Conservation (phyloP, 1,139 yeast species). For the Taphrina communis region DNA sequence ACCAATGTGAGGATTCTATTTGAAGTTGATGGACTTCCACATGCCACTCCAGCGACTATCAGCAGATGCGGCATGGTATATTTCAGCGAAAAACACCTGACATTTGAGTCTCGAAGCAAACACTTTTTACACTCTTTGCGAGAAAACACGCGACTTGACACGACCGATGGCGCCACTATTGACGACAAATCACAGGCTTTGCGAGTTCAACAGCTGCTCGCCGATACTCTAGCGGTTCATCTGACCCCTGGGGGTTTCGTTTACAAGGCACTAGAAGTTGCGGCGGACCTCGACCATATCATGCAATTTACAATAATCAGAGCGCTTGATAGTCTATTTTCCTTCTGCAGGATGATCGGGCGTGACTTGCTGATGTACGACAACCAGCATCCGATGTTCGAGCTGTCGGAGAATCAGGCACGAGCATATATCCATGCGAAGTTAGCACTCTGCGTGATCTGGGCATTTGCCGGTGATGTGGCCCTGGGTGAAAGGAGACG, state of each 20-base stretch:
- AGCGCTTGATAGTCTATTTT: slow-evolving; percentile 55
- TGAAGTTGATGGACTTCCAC: slow-evolving; percentile 70
- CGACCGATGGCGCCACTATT: slow-evolving; percentile 47
- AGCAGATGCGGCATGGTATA: slow-evolving; percentile 92
- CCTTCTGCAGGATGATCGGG: slow-evolving; percentile 49
- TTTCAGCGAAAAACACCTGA: slow-evolving; percentile 58
- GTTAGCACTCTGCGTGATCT: slow-evolving; percentile 58
- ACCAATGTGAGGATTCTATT: slow-evolving; percentile 68
- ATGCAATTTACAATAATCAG: slow-evolving; percentile 60
- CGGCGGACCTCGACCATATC: slow-evolving; percentile 56
- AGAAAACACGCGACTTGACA: slow-evolving; percentile 47
- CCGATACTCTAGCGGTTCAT: neutral
- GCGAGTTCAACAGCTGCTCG: neutral
- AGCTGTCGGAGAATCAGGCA: slow-evolving; percentile 48
- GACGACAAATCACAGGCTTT: too few relatives aligned
- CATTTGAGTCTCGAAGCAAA: slow-evolving; percentile 49
- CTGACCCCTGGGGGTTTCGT: neutral
- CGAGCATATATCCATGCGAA: slow-evolving; percentile 54
- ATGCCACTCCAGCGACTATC: slow-evolving; percentile 88
- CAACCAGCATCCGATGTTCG: slow-evolving; percentile 48
- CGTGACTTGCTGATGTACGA: slow-evolving; percentile 46
- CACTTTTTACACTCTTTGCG: slow-evolving; percentile 46
- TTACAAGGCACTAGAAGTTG: slow-evolving; percentile 44
- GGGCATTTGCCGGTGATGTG: slow-evolving; percentile 77
- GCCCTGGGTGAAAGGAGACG: slow-evolving; percentile 53